phyloP scores from a whole-genome alignment of 2,329 filamentous ascomycete genomes.

The Eurotiales sp. region DNA sequence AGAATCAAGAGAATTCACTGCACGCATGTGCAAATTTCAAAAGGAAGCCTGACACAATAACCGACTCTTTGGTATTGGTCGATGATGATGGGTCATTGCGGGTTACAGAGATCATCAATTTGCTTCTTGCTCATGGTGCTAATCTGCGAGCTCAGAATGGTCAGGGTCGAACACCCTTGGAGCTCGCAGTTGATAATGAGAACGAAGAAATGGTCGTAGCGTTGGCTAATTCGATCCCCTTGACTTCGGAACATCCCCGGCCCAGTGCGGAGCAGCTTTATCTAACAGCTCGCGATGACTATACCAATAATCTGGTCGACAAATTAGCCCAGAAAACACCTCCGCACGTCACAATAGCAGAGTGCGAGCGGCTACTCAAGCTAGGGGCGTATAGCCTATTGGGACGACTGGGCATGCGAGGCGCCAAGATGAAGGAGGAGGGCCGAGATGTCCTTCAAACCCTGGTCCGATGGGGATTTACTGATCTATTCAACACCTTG shows the following conservation, averaged over 20 bases:
- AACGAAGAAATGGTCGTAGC: neutral
- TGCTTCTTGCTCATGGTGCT: neutral
- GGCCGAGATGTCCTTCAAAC: conserved; percentile 10
- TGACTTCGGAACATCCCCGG: neutral
- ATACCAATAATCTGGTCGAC: neutral
- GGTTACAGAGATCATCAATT: conserved; percentile 1
- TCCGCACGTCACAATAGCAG: neutral
- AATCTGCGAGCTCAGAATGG: neutral
- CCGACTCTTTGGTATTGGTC: neutral
- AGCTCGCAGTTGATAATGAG: neutral
- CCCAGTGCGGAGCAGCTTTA: neutral
- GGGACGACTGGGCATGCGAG: neutral
- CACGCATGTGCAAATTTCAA: conserved; percentile 3
- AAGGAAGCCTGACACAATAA: neutral
- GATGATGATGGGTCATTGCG: neutral
- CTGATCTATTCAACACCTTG: conserved; percentile 17
- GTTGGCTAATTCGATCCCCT: neutral
- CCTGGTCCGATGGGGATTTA: conserved; percentile 20
- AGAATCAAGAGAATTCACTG: neutral
- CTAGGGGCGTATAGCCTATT: neutral
- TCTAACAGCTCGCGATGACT: neutral
- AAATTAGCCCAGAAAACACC: neutral
- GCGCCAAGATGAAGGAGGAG: neutral
- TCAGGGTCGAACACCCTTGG: neutral
- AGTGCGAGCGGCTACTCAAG: conserved; percentile 1